These are phyloP conservation scores for Monosporascus sp. DNA, from an alignment of 2,329 filamentous ascomycete species.

Conservation along the genomic window DNA sequence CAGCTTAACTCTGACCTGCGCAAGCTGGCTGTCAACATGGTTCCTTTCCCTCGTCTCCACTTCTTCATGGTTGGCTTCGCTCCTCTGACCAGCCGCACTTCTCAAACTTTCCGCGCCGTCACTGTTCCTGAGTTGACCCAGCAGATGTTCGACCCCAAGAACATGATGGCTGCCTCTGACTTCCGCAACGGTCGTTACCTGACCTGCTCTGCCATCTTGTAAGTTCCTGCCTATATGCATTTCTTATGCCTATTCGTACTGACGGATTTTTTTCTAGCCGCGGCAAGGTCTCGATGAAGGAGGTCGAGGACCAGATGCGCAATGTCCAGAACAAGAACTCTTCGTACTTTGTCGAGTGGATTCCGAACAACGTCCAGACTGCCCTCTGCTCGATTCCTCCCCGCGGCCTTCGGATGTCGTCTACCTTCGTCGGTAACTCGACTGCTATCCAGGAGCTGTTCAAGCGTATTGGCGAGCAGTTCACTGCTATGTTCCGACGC, in stretches of 20 bases:
- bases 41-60: constrained; percentile 99
- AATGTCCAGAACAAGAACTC: constrained; percentile 99
- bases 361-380: constrained; percentile 99
- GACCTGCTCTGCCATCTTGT: constrained; percentile 98
- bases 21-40: constrained; percentile 99
- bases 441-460: constrained; percentile 99
- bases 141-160: constrained; percentile 99
- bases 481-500: constrained; percentile 99
- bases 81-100: constrained; percentile 88
- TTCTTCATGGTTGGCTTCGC: constrained; percentile 99
- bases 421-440: constrained; percentile 98
- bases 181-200: constrained; percentile 99
- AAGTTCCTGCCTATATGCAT: constrained; percentile 30
- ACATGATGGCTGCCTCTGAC: constrained; percentile 99
- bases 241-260: not conserved
- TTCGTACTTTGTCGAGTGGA: constrained; percentile 99
- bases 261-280: constrained; percentile 52
- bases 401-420: constrained; percentile 97
- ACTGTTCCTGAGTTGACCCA: constrained; percentile 97
- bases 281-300: constrained; percentile 99
- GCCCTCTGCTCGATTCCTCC: constrained; percentile 98
- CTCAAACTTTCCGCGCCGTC: constrained; percentile 94
- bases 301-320: constrained; percentile 99
- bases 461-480: constrained; percentile 99
- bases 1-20: constrained; percentile 99